A percentile compares a stretch with the other conserved stretches of the same genome.
phyloP scores from a whole-genome alignment of 495 filamentous ascomycete genomes.

The Neurospora sp. region DNA sequence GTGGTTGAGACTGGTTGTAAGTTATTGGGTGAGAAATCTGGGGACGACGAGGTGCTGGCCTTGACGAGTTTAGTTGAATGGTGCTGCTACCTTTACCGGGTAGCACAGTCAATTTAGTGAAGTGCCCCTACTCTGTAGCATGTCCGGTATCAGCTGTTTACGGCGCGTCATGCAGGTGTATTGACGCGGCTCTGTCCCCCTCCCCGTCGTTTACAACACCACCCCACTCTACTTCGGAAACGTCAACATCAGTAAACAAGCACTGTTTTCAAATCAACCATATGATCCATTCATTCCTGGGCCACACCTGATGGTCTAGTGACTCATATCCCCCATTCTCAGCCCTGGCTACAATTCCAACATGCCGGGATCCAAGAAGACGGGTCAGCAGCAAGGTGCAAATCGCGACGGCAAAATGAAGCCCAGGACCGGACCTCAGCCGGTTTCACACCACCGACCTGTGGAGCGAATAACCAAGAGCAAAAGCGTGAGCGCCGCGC shows the following conservation, averaged over 20 bases:
- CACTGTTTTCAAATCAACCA: background rate
- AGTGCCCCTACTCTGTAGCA: background rate
- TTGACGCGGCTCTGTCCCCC: background rate
- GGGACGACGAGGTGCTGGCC: background rate
- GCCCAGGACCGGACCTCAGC: background rate
- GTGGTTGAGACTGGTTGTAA: background rate
- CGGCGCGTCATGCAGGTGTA: background rate
- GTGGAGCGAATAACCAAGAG: background rate
- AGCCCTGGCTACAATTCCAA: background rate
- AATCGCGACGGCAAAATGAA: background rate
- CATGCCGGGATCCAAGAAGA: background rate
- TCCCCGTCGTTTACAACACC: background rate
- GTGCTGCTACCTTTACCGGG: too few relatives aligned
- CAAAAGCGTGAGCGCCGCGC: background rate
- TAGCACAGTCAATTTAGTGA: background rate
- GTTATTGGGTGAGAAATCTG: background rate
- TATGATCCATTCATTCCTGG: background rate
- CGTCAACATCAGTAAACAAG: background rate
- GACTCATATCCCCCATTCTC: background rate
- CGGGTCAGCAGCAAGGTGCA: background rate
- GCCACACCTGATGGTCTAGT: background rate
- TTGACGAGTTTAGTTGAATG: too few relatives aligned
- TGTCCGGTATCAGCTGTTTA: background rate
- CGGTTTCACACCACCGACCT: background rate
- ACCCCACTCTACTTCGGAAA: background rate